phyloP scores from a whole-genome alignment of 2,329 filamentous ascomycete species.

The Microsporum canis region DNA sequence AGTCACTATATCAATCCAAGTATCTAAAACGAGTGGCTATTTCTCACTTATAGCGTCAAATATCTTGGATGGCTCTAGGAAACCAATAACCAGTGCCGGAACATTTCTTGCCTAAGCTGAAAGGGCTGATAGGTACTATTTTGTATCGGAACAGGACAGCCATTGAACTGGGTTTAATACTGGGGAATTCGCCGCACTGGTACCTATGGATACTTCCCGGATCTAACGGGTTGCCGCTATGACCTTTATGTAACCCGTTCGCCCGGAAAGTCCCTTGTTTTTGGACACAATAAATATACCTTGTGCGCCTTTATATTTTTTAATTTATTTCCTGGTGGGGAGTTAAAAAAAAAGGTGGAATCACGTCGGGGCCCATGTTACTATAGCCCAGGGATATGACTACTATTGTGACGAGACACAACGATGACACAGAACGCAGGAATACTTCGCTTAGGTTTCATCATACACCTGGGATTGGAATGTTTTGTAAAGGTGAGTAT shows the following conservation, averaged over 20 bases:
- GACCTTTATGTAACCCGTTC: not conserved
- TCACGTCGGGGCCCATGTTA: not conserved
- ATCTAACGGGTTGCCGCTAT: not conserved
- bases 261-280: not conserved
- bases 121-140: no score
- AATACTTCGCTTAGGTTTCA: not conserved
- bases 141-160: not conserved
- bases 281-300: not conserved
- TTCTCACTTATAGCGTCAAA: no score
- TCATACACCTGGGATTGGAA: not conserved
- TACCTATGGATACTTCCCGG: not conserved
- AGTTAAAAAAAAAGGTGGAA: not conserved
- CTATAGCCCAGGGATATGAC: not conserved
- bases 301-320: not conserved
- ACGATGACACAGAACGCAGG: not conserved
- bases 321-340: not conserved
- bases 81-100: no score
- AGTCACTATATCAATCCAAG: not conserved
- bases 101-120: no score
- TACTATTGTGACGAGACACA: not conserved
- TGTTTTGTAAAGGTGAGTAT: not conserved
- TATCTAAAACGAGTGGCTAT: no score
- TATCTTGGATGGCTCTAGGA: no score
- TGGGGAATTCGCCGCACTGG: not conserved
- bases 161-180: not conserved